A percentile compares a stretch with the other conserved stretches of the same genome.
phyloP scores from a whole-genome alignment of 225 moss, liverwort and hornwort species.

The Polytrichum commune region DNA sequence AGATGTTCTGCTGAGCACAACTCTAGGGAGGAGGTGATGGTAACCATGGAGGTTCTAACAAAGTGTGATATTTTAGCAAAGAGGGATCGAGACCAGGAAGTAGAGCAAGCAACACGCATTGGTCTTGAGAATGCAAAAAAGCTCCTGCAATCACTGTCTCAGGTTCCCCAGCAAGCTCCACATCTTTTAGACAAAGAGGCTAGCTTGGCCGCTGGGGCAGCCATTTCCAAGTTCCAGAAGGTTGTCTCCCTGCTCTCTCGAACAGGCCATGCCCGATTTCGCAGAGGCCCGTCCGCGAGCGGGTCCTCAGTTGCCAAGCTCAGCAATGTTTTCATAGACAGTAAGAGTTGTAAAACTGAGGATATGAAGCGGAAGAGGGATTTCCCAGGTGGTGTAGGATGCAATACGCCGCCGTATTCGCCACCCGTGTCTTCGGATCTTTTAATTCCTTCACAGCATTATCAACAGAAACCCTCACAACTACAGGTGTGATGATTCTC shows the following conservation, averaged over 20 bases:
- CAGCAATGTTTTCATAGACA: conserved; percentile 34
- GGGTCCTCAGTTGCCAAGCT: conserved; percentile 6
- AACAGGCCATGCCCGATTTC: conserved; percentile 67
- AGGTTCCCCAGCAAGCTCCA: background rate
- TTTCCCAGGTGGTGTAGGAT: conserved; percentile 8
- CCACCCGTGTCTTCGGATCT: conserved; percentile 32
- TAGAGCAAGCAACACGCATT: conserved; percentile 17
- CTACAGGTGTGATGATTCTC: conserved; percentile 2
- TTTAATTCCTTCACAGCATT: conserved; percentile 10
- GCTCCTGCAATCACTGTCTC: conserved; percentile 20
- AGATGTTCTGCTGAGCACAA: too few species aligned
- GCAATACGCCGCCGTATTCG: conserved; percentile 23
- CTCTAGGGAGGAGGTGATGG: background rate
- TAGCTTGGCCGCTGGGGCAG: conserved; percentile 41
- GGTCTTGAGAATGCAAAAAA: conserved; percentile 24
- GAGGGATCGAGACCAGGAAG: conserved; percentile 21
- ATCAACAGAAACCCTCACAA: conserved; percentile 12
- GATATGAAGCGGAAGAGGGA: conserved; percentile 16
- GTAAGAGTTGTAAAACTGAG: conserved; percentile 41
- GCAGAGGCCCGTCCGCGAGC: conserved; percentile 34
- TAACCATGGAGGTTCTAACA: conserved; percentile 20
- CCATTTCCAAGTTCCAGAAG: conserved; percentile 66
- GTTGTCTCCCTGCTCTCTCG: conserved; percentile 56
- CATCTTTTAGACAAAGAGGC: conserved; percentile 20
- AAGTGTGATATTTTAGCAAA: conserved; percentile 7